Conservation (phyloP, 192 early-diverging fungal species). For the Linnemannia hyalina region DNA sequence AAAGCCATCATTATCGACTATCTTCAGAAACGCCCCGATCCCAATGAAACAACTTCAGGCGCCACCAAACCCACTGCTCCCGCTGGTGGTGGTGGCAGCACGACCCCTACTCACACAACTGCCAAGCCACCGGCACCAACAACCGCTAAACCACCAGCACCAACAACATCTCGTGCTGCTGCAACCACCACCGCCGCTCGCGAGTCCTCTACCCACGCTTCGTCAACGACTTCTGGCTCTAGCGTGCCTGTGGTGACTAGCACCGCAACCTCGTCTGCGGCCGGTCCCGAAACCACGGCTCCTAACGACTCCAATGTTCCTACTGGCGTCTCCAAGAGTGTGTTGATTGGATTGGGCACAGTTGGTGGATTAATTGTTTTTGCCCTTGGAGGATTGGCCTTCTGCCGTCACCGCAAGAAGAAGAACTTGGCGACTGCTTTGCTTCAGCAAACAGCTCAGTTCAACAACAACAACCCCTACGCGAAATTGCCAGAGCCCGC, state of each 20-base stretch:
- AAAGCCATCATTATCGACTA: not conserved
- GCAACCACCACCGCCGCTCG: not conserved
- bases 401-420: constrained; percentile 47
- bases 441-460: constrained; percentile 49
- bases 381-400: constrained; percentile 38
- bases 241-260: not conserved
- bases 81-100: not conserved
- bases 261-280: not conserved
- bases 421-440: constrained; percentile 45
- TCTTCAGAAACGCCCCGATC: constrained; percentile 7
- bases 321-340: constrained; percentile 27
- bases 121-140: not conserved
- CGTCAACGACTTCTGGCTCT: not conserved
- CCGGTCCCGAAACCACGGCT: not conserved
- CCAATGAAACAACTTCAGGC: too few species aligned
- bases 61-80: not conserved
- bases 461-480: constrained; percentile 56
- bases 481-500: constrained; percentile 38
- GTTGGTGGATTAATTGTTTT: constrained; percentile 45
- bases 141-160: not conserved
- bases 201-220: not conserved
- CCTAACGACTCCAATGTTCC: not conserved
- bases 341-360: constrained; percentile 40
- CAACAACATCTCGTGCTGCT: not conserved
- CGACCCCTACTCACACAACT: not conserved